Evolutionary conservation across 2,329 filamentous ascomycete genomes (phyloP), one percentile per base, ranked within the genome.

Genomic region (Chaetoscypha palmicola): DNA sequence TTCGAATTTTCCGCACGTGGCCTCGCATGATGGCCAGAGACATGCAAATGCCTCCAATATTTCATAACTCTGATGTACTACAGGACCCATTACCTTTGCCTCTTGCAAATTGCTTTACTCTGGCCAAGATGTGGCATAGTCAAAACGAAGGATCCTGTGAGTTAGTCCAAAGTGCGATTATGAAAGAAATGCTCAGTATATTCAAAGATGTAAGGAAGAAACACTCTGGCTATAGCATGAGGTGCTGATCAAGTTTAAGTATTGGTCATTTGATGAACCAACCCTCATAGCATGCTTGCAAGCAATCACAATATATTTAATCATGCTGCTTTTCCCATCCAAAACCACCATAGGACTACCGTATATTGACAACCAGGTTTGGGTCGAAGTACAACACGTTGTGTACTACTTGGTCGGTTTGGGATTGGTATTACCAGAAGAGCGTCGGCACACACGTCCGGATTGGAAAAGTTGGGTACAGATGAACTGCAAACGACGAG

Each of bases 401-500:
- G 54, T 58, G 2, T 58, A 56, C 33, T 55, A 64, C 45, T 56
- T 62, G 4, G 57, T 59, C 3, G 50, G 50, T 8, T 61, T 59
- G 2, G 64, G 64, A 1, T 52, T 68, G 8, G 42, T 64, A 39
- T 58, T 68, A 2, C 54, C 58, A 33, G 64, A 64, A 42, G 66
- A 67, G 45, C 49, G 48, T 5, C 46, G 55, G 9, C 56, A 62
- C 40, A 48, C 37, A 17, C 48, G 56, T 4, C 66, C 65, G 12
- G 47, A 54, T 2, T 68, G 62, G 63, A 55, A 62, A 16, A 48
- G 57, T 8, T 68, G 66, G 65, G 44, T 66, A 7, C 54, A 77
- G 54, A 67, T 81, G 52, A 77, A 79, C 49, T 66, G 68, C 34
- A 80, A 80, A 55, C 71, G 75, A 9, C 74, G 65, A 22, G 59